These are phyloP conservation scores for Melanogaster broomeanus DNA, from an alignment of 768 basidiomycete species.

Conservation along the genomic window DNA sequence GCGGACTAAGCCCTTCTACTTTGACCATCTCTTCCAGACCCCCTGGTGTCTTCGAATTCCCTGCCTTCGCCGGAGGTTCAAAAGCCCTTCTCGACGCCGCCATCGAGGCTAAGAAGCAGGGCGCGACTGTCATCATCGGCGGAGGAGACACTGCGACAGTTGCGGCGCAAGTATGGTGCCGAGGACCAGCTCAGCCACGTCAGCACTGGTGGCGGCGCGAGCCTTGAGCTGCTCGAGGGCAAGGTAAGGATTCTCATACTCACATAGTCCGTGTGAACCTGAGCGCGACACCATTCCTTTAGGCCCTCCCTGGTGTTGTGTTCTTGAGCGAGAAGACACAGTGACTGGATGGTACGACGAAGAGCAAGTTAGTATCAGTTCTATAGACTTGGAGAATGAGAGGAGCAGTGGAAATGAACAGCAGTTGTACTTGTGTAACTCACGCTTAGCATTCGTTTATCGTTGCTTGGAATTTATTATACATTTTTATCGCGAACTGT, in stretches of 20 bases:
- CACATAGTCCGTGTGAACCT: constrained; percentile 11
- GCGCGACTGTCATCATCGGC: constrained; percentile 92
- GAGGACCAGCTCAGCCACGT: constrained; percentile 95
- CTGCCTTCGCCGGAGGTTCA: constrained; percentile 86
- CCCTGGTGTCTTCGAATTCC: constrained; percentile 97
- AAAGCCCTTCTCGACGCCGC: constrained; percentile 80
- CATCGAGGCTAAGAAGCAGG: constrained; percentile 83
- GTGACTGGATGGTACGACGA: constrained; percentile 9
- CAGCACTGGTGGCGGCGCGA: constrained; percentile 92
- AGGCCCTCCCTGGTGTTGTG: constrained; percentile 90
- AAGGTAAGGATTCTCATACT: constrained; percentile 61
- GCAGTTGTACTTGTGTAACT: constrained; percentile 15
- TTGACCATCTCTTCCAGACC: constrained; percentile 54
- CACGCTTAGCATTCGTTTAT: not conserved
- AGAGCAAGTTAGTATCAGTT: not conserved
- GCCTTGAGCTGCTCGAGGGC: constrained; percentile 95
- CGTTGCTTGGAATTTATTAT: not conserved
- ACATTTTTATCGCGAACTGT: not conserved
- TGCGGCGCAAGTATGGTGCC: constrained; percentile 78
- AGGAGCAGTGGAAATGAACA: not conserved
- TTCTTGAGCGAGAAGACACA: constrained; percentile 78
- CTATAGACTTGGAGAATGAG: constrained; percentile 9
- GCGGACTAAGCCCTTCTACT: not conserved
- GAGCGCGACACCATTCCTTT: not conserved
- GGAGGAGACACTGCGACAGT: constrained; percentile 97